phyloP scores from a whole-genome alignment of 2,329 filamentous ascomycete species.

The Graphilbum sp. region DNA sequence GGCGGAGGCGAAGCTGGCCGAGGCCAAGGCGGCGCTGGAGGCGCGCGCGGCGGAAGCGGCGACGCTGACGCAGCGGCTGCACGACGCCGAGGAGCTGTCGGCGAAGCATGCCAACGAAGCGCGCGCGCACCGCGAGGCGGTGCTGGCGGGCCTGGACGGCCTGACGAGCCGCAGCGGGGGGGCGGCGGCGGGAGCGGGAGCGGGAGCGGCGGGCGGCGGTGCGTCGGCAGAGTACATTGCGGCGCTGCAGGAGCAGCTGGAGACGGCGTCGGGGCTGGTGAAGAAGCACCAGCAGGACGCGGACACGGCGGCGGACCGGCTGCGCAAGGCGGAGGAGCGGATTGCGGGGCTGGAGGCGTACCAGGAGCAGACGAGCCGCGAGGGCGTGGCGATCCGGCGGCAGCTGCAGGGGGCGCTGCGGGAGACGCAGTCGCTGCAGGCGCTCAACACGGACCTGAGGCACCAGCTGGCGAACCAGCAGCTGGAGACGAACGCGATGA shows the following conservation, averaged over 20 bases:
- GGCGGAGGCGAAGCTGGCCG: constrained; percentile 59
- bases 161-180: constrained; percentile 39
- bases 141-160: constrained; percentile 69
- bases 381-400: constrained; percentile 75
- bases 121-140: constrained; percentile 63
- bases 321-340: constrained; percentile 84
- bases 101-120: constrained; percentile 82
- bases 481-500: constrained; percentile 83
- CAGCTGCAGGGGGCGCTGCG: constrained; percentile 74
- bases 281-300: constrained; percentile 82
- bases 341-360: constrained; percentile 94
- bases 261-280: constrained; percentile 61
- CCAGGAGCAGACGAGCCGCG: constrained; percentile 90
- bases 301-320: constrained; percentile 70
- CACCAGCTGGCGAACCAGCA: constrained; percentile 72
- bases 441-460: constrained; percentile 67
- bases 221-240: constrained; percentile 42
- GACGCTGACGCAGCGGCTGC: constrained; percentile 53
- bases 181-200: constrained; percentile 9
- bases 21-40: constrained; percentile 72
- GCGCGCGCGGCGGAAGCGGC: constrained; percentile 64
- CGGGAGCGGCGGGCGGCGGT: constrained; percentile 10
- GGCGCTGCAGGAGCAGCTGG: constrained; percentile 65
- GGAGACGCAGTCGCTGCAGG: constrained; percentile 68
- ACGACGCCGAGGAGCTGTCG: constrained; percentile 74